phyloP scores from a whole-genome alignment of 23 red algal species.

The Cyanidiococcus yangmingshanensis region DNA sequence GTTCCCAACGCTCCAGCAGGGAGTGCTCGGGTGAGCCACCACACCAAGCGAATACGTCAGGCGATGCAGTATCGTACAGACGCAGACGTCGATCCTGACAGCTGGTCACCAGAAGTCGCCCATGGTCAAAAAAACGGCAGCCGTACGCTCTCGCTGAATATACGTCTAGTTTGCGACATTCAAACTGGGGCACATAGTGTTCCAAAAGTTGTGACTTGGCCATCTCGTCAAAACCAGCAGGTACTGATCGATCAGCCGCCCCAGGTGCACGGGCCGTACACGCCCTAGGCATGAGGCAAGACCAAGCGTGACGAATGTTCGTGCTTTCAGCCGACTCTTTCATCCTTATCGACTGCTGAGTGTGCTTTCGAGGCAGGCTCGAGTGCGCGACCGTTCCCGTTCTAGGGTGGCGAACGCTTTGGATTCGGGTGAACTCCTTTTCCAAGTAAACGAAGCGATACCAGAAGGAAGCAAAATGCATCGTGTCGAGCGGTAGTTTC shows the following conservation, averaged over 20 bases:
- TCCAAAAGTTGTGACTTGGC: background rate
- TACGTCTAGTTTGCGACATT: background rate
- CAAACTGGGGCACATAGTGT: background rate
- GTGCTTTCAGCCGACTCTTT: background rate
- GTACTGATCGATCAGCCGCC: background rate
- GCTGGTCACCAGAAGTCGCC: background rate
- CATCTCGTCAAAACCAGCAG: background rate
- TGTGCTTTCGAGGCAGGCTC: background rate
- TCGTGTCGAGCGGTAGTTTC: background rate
- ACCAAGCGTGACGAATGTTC: background rate
- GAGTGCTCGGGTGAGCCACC: background rate
- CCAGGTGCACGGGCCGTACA: background rate
- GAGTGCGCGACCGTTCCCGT: background rate
- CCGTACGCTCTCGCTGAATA: conserved; percentile 1
- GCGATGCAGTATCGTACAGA: background rate
- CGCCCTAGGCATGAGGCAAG: background rate
- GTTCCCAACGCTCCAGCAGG: background rate
- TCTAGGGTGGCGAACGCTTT: background rate
- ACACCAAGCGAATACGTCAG: background rate
- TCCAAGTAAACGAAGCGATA: background rate
- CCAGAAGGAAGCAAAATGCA: background rate
- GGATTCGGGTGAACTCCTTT: background rate
- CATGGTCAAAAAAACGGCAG: background rate
- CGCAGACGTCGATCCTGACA: background rate
- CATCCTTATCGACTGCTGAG: too few species aligned